These are phyloP conservation scores for Penicillium fuscoglaucum DNA, from an alignment of 2,329 filamentous ascomycete species.

Conservation along the genomic window DNA sequence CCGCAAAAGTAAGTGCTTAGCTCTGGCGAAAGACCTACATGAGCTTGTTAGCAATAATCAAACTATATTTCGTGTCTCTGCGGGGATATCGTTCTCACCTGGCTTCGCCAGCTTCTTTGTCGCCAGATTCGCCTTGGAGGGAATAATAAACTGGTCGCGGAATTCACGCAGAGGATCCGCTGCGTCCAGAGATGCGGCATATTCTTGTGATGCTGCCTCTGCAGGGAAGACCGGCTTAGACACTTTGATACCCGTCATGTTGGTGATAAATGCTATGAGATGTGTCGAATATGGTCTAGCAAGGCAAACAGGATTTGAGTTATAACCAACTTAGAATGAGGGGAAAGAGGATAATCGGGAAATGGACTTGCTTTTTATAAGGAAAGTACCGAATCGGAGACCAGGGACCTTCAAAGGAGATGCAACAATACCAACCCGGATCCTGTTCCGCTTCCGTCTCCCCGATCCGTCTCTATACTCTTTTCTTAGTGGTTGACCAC, in stretches of 20 bases:
- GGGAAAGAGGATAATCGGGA: neutral
- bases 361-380: constrained; percentile 20
- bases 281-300: neutral
- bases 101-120: constrained; percentile 58
- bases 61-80: neutral
- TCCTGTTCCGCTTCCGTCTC: constrained; percentile 29
- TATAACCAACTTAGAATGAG: neutral
- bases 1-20: constrained; percentile 75
- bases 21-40: constrained; percentile 37
- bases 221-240: constrained; percentile 33
- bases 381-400: constrained; percentile 1
- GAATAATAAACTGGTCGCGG: constrained; percentile 73
- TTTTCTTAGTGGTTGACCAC: neutral
- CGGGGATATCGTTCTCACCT: constrained; percentile 21
- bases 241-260: constrained; percentile 13
- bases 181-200: constrained; percentile 55
- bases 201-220: constrained; percentile 35
- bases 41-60: constrained; percentile 11
- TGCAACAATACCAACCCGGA: constrained; percentile 14
- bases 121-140: constrained; percentile 69
- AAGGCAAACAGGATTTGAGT: neutral
- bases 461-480: constrained; percentile 10
- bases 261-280: neutral
- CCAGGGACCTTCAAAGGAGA: neutral
- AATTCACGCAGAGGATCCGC: constrained; percentile 62